These are phyloP conservation scores for Hevea brasiliensis DNA, from an alignment of 345 rosid genomes.

Conservation along the genomic window DNA sequence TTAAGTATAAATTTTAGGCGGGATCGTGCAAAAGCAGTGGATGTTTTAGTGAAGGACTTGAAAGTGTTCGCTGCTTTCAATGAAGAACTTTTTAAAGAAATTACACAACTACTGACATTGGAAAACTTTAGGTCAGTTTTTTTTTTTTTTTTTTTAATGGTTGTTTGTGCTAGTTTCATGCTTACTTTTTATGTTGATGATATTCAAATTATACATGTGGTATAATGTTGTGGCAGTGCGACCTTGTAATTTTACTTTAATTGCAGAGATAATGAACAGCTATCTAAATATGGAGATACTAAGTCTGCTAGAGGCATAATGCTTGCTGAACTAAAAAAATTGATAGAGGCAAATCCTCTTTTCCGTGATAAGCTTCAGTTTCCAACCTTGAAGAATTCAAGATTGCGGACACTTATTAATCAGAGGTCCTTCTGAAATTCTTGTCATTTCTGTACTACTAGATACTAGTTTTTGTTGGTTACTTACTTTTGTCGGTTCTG, in stretches of 20 bases:
- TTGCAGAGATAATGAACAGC: constrained; percentile 79
- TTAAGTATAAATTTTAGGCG: constrained; percentile 41
- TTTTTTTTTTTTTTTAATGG: not conserved
- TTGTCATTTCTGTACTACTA: constrained; percentile 3
- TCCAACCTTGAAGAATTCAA: constrained; percentile 75
- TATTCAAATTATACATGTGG: not conserved
- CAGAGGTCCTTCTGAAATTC: constrained; percentile 54
- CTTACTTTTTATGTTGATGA: too few relatives aligned
- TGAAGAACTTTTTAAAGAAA: constrained; percentile 85
- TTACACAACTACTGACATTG: constrained; percentile 71
- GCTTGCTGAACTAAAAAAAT: constrained; percentile 78
- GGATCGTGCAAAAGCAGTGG: constrained; percentile 83
- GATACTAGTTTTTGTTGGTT: not conserved
- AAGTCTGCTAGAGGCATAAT: constrained; percentile 81
- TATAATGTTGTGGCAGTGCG: not conserved
- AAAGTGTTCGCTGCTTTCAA: constrained; percentile 77
- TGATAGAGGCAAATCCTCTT: constrained; percentile 82
- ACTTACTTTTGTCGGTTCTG: constrained; percentile 11
- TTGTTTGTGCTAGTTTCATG: not conserved
- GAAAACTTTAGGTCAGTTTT: constrained; percentile 69
- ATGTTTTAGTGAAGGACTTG: constrained; percentile 81
- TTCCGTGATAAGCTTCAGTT: constrained; percentile 91
- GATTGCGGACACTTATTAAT: constrained; percentile 75
- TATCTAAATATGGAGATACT: constrained; percentile 81
- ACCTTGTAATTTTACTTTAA: constrained; percentile 18